These are phyloP conservation scores for Sarcocystis neurona DNA, from an alignment of 169 alveolate genomes.

Conservation along the genomic window DNA sequence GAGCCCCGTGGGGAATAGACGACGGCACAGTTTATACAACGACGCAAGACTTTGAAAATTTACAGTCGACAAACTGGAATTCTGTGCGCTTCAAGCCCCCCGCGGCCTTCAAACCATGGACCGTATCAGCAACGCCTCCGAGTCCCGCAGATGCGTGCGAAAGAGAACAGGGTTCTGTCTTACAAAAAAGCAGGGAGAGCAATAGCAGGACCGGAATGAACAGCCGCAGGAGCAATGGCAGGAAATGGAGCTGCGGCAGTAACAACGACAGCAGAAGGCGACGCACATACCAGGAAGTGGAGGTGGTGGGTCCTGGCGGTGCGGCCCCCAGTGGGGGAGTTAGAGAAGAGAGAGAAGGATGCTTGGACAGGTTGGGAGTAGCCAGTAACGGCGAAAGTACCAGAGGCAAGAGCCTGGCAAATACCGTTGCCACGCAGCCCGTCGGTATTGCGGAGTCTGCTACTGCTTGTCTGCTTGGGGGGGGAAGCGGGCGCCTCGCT, in stretches of 20 bases:
- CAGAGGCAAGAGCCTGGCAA: no score
- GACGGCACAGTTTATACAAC: slow-evolving; percentile 62
- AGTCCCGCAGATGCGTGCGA: background rate
- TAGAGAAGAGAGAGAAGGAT: no score
- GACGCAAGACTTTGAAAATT: slow-evolving; percentile 90
- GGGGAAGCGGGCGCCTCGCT: no score
- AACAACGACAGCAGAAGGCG: background rate
- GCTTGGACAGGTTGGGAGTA: no score
- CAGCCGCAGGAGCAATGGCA: background rate
- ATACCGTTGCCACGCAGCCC: no score
- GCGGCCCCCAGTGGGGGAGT: no score
- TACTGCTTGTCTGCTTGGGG: no score
- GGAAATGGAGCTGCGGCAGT: background rate
- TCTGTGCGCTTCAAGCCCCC: slow-evolving; percentile 96
- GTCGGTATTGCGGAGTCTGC: no score
- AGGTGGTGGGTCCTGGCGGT: no score
- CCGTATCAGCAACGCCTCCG: background rate
- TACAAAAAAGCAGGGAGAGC: background rate
- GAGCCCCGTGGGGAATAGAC: slow-evolving; percentile 58
- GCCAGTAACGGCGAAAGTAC: no score
- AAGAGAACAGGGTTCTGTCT: background rate
- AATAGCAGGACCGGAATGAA: background rate
- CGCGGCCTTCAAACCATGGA: slow-evolving; percentile 73
- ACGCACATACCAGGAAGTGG: background rate
- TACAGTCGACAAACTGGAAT: slow-evolving; percentile 96